phyloP scores from a whole-genome alignment of 2,329 filamentous ascomycete genomes.

The Sporothrix inflata region DNA sequence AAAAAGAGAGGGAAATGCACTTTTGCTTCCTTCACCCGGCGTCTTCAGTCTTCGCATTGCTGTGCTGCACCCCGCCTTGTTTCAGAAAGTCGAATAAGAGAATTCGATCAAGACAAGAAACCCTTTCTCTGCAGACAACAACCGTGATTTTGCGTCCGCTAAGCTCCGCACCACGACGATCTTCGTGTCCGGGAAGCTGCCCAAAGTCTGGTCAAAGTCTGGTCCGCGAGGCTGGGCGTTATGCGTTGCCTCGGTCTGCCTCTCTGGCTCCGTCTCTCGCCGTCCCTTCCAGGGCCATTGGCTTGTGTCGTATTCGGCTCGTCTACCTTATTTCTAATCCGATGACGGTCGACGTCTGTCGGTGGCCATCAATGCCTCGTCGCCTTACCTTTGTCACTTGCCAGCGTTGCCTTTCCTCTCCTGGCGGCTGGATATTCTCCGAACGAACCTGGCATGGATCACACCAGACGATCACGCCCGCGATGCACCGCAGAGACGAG shows the following conservation, averaged over 20 bases:
- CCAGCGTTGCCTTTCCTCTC: neutral
- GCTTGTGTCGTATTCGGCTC: neutral
- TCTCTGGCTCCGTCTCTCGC: neutral
- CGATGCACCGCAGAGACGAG: neutral
- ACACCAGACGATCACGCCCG: slow-evolving; percentile 1
- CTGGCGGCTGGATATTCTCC: neutral
- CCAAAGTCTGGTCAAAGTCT: neutral
- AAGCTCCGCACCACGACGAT: neutral
- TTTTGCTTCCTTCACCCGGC: neutral
- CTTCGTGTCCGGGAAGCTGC: neutral
- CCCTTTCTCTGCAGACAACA: neutral
- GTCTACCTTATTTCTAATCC: neutral
- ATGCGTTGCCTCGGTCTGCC: neutral
- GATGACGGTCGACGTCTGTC: neutral
- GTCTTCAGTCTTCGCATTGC: neutral
- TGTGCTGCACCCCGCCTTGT: neutral
- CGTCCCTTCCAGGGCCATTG: neutral
- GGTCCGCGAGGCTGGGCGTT: neutral
- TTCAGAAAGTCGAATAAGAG: neutral
- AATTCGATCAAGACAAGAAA: neutral
- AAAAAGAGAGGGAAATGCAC: neutral
- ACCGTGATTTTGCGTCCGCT: neutral
- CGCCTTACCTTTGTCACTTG: neutral
- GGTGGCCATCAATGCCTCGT: neutral
- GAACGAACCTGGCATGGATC: neutral